Conservation (phyloP, 768 basidiomycete species). For the Auricularia sp. region DNA sequence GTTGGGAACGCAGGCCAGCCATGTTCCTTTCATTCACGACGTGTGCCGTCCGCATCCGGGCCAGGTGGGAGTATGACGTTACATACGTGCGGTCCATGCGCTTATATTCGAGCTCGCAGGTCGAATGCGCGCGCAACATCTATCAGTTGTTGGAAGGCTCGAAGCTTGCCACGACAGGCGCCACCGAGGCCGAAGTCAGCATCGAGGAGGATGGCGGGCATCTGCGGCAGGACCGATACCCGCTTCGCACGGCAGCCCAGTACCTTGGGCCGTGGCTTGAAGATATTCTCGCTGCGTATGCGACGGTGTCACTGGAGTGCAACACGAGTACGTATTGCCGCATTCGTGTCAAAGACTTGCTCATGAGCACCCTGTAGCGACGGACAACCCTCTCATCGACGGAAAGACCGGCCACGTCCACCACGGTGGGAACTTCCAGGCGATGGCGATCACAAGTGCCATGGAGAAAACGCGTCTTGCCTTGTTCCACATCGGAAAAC, state of each 20-base stretch:
- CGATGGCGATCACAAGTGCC: constrained; percentile 72
- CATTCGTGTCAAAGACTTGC: not conserved
- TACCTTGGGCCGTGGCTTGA: constrained; percentile 82
- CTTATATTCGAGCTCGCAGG: constrained; percentile 20
- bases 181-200: constrained; percentile 42
- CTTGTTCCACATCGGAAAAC: constrained; percentile 59
- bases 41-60: constrained; percentile 72
- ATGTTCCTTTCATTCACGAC: constrained; percentile 20
- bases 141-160: constrained; percentile 10
- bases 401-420: constrained; percentile 54
- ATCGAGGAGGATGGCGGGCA: constrained; percentile 63
- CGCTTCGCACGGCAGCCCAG: constrained; percentile 67
- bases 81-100: not conserved
- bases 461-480: constrained; percentile 80
- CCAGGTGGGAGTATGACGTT: constrained; percentile 35
- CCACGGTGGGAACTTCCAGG: constrained; percentile 86
- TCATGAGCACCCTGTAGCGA: constrained; percentile 35
- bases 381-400: constrained; percentile 81
- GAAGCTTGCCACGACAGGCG: constrained; percentile 11
- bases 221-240: constrained; percentile 73
- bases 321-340: constrained; percentile 56
- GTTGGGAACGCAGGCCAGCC: constrained; percentile 16
- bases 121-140: constrained; percentile 63
- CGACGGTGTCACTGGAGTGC: constrained; percentile 60
- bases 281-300: constrained; percentile 56